phyloP scores from a whole-genome alignment of 805 yeast species.

The Suhomyces sp. region DNA sequence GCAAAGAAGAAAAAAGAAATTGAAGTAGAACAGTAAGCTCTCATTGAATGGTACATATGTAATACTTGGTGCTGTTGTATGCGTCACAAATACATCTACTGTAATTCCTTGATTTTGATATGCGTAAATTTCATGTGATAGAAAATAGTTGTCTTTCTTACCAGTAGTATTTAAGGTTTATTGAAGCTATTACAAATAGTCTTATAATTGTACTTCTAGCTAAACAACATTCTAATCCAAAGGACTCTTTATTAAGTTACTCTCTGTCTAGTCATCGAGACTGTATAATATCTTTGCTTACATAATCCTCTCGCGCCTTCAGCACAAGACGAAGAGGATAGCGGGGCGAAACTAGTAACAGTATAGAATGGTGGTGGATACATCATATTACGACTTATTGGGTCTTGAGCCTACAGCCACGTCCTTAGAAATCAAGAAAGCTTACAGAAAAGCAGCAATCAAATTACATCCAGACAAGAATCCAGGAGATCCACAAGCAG shows the following conservation, averaged over 20 bases:
- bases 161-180: too few species aligned
- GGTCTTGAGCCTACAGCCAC: conserved; percentile 35
- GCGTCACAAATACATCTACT: too few species aligned
- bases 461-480: conserved; percentile 44
- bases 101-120: too few species aligned
- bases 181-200: too few species aligned
- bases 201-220: too few species aligned
- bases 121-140: not conserved
- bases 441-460: conserved; percentile 45
- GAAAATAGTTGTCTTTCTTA: not conserved
- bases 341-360: not conserved
- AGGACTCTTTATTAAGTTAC: too few species aligned
- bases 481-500: conserved; percentile 45
- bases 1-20: not conserved
- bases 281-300: not conserved
- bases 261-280: not conserved
- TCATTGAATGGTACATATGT: too few species aligned
- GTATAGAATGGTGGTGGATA: conserved; percentile 41
- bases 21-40: too few species aligned
- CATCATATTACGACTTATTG: conserved; percentile 41
- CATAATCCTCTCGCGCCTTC: not conserved
- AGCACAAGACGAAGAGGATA: not conserved
- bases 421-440: conserved; percentile 42
- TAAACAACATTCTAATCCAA: too few species aligned
- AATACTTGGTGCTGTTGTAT: too few species aligned